Percentiles rank a stretch among this genome's conserved stretches.
Conservation (phyloP, 306 rosid genomes). For the Sesbania bispinosa region DNA sequence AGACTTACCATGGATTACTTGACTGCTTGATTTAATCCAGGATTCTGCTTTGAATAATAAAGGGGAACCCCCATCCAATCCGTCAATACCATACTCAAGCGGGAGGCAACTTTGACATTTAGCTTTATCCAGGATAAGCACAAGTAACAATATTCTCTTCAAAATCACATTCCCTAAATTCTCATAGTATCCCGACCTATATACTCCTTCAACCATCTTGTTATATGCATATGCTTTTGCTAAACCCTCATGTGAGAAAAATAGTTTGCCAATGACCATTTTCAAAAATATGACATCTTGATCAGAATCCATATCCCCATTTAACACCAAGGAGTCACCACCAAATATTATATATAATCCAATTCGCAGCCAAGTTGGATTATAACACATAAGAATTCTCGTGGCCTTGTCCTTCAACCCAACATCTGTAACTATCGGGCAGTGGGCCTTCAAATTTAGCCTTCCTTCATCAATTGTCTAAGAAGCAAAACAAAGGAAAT, state of each 20-base stretch:
- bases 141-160: conserved; percentile 78
- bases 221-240: conserved; percentile 78
- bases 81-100: conserved; percentile 84
- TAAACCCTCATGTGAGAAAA: conserved; percentile 62
- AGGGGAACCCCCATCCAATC: conserved; percentile 96
- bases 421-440: conserved; percentile 79
- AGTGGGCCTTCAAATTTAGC: conserved; percentile 83
- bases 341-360: conserved; percentile 77
- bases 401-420: conserved; percentile 71
- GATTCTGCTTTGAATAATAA: conserved; percentile 60
- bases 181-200: conserved; percentile 91
- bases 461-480: conserved; percentile 86
- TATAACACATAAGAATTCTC: conserved; percentile 64
- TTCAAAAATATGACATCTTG: conserved; percentile 61
- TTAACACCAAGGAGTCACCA: conserved; percentile 73
- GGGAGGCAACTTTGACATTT: conserved; percentile 81
- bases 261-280: conserved; percentile 74
- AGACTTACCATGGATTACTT: conserved; percentile 65
- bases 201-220: conserved; percentile 89
- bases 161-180: conserved; percentile 70
- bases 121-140: conserved; percentile 76
- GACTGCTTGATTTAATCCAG: conserved; percentile 68
- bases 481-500: conserved; percentile 20
- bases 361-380: conserved; percentile 76
- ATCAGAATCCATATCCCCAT: conserved; percentile 47